A percentile compares a stretch with the other conserved stretches of the same genome.
These are phyloP conservation scores for Panicum virgatum DNA, from an alignment of 202 grass and related monocot genomes.

Conservation along the genomic window DNA sequence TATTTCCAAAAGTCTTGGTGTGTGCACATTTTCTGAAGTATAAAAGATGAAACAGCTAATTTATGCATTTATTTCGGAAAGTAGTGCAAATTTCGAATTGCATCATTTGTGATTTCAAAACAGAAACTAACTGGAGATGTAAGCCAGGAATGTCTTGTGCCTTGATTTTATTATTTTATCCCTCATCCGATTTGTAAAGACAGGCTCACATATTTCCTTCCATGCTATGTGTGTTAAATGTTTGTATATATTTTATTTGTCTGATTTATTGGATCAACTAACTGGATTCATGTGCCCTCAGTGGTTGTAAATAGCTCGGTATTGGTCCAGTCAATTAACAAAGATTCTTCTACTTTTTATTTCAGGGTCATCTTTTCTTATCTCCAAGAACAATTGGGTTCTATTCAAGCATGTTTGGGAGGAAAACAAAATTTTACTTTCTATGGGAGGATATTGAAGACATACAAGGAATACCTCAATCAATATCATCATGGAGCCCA, in stretches of 20 bases:
- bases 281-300: not conserved
- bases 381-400: conserved; percentile 97
- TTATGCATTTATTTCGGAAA: conserved; percentile 16
- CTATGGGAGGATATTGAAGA: conserved; percentile 99
- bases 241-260: conserved; percentile 3
- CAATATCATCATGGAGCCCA: conserved; percentile 67
- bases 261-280: conserved; percentile 6
- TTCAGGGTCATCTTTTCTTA: conserved; percentile 91
- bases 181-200: not conserved
- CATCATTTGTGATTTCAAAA: conserved; percentile 15
- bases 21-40: not conserved
- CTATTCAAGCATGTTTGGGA: conserved; percentile 89
- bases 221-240: not conserved
- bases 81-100: not conserved
- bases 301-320: conserved; percentile 2
- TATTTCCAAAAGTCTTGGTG: not conserved
- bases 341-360: conserved; percentile 17
- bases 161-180: conserved; percentile 23
- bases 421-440: conserved; percentile 95
- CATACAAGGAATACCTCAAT: conserved; percentile 71
- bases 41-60: conserved; percentile 9
- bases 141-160: not conserved
- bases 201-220: not conserved
- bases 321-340: conserved; percentile 15
- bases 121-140: conserved; percentile 14